These are phyloP conservation scores for Fragaria ananassa DNA, from an alignment of 306 rosid genomes.

Conservation along the genomic window DNA sequence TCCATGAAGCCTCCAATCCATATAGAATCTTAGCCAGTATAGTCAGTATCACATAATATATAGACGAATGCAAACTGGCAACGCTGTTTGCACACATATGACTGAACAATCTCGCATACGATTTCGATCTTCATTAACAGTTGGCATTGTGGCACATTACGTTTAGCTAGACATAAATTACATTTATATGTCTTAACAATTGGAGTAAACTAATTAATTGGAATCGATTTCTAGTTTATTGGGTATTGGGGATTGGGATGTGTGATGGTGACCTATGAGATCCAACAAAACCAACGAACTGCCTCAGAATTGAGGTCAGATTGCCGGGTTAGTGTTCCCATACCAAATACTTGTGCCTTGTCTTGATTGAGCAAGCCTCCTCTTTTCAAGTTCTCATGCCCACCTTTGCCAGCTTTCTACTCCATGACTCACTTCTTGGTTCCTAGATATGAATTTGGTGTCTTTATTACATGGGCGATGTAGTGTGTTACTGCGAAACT, in stretches of 20 bases:
- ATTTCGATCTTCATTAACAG: conserved; percentile 26
- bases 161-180: background rate
- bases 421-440: conserved; percentile 14
- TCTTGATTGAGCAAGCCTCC: conserved; percentile 51
- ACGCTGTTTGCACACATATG: background rate
- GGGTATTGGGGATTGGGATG: conserved; percentile 24
- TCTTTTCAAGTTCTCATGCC: conserved; percentile 66
- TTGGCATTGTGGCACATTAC: conserved; percentile 32
- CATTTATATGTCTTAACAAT: background rate
- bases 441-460: background rate
- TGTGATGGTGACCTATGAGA: conserved; percentile 14
- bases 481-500: background rate
- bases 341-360: conserved; percentile 51
- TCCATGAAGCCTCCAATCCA: conserved; percentile 12
- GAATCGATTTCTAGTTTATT: background rate
- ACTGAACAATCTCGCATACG: conserved; percentile 17
- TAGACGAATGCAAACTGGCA: conserved; percentile 14
- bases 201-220: background rate
- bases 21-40: background rate
- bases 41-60: background rate
- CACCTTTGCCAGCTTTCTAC: conserved; percentile 58
- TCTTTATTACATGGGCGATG: background rate
- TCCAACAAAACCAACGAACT: conserved; percentile 49
- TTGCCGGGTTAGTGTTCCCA: conserved; percentile 80
- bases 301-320: conserved; percentile 57